A percentile compares a stretch with the other conserved stretches of the same genome.
phyloP scores from a whole-genome alignment of 345 rosid species.

The Hibiscus mutabilis region DNA sequence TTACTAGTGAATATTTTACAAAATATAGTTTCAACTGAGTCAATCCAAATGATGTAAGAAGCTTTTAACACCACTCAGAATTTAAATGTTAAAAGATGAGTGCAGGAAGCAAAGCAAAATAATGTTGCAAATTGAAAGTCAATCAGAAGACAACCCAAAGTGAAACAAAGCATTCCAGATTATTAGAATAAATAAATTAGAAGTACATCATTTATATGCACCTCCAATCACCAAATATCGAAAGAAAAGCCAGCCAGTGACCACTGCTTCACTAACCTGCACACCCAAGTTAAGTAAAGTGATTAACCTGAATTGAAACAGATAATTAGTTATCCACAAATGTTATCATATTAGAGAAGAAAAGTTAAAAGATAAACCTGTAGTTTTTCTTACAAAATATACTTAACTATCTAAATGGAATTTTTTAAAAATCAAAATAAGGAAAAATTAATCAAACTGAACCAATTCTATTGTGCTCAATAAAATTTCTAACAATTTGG shows the following conservation, averaged over 20 bases:
- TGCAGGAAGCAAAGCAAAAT: conserved; percentile 2
- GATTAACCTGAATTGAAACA: conserved; percentile 4
- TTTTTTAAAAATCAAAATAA: background rate
- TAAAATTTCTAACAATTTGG: background rate
- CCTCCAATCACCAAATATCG: conserved; percentile 99
- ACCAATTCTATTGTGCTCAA: background rate
- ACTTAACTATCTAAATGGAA: background rate
- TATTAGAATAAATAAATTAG: background rate
- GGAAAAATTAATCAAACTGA: background rate
- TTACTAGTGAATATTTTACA: background rate
- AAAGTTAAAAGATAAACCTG: background rate
- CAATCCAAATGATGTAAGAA: background rate
- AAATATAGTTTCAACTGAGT: background rate
- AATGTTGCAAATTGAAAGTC: background rate
- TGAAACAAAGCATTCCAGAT: conserved; percentile 3
- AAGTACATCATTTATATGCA: conserved; percentile 21
- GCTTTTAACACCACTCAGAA: background rate
- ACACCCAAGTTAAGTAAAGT: conserved; percentile 9
- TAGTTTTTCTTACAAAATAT: background rate
- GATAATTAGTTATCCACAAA: background rate
- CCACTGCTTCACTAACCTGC: conserved; percentile 98
- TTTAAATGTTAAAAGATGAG: background rate
- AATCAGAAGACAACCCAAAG: background rate
- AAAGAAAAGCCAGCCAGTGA: conserved; percentile 92
- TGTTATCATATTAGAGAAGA: background rate